A percentile compares a stretch with the other conserved stretches of the same genome.
Evolutionary conservation across 2,329 filamentous ascomycete species (phyloP).

Genomic region (Rosellinia necatrix): DNA sequence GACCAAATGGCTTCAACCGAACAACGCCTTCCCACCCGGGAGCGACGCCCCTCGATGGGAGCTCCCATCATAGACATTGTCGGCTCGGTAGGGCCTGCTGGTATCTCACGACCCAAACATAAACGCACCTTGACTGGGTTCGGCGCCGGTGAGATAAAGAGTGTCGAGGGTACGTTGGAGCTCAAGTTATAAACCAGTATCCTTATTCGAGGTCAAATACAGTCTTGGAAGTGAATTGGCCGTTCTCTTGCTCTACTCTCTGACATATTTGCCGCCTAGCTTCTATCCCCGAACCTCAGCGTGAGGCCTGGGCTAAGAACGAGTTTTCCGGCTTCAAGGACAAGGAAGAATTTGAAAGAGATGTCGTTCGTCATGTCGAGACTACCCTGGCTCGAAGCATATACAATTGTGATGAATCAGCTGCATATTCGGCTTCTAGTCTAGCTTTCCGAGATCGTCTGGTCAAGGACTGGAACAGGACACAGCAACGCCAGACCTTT

Average conservation of each 20-base stretch:
- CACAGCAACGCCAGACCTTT: constrained; percentile 93
- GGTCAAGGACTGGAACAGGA: constrained; percentile 96
- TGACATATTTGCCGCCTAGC: constrained; percentile 46
- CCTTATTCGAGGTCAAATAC: not conserved
- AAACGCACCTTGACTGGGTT: constrained; percentile 97
- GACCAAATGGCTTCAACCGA: constrained; percentile 41
- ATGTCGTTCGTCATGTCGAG: constrained; percentile 92
- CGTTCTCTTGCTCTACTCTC: not conserved
- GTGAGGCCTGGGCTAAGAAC: constrained; percentile 74
- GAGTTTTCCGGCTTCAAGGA: constrained; percentile 71
- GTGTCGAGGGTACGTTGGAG: constrained; percentile 72
- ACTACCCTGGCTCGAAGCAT: constrained; percentile 93
- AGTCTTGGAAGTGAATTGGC: not conserved
- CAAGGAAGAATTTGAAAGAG: constrained; percentile 83
- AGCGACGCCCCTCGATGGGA: constrained; percentile 78
- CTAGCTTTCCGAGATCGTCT: constrained; percentile 91
- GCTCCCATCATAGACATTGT: constrained; percentile 86
- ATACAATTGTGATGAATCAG: constrained; percentile 96
- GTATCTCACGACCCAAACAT: constrained; percentile 89
- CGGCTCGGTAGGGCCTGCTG: constrained; percentile 83
- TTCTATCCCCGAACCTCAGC: constrained; percentile 85
- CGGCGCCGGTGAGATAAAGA: constrained; percentile 88
- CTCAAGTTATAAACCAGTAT: not conserved
- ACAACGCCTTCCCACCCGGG: constrained; percentile 57
- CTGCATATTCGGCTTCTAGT: constrained; percentile 88